A percentile compares a stretch with the other conserved stretches of the same genome.
Evolutionary conservation across 139 green algal genomes (phyloP).

Genomic region (Tetraselmis striata): DNA sequence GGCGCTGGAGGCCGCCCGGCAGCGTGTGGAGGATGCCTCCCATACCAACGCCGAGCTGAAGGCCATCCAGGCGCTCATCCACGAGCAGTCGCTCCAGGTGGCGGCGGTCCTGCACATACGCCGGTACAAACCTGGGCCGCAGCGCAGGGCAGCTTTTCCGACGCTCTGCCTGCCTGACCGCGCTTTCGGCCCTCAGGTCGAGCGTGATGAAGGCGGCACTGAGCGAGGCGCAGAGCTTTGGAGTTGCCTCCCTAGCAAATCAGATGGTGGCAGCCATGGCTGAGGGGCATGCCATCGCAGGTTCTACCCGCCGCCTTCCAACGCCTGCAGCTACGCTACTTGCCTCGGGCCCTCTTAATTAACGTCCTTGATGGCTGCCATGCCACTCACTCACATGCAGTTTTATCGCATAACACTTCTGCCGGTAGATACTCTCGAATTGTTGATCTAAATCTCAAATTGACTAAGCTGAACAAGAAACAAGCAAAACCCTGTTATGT

Average conservation of each 20-base stretch:
- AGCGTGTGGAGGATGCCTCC: background rate
- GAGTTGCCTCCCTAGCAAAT: background rate
- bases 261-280: background rate
- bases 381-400: too few species aligned
- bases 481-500: too few species aligned
- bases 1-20: background rate
- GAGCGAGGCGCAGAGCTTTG: background rate
- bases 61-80: background rate
- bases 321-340: too few species aligned
- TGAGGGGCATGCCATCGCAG: background rate
- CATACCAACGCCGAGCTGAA: background rate
- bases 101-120: background rate
- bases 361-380: too few species aligned
- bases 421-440: too few species aligned
- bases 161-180: too few species aligned
- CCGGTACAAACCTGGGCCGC: background rate
- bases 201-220: background rate
- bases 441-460: too few species aligned
- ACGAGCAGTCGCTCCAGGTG: background rate
- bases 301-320: too few species aligned
- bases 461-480: too few species aligned
- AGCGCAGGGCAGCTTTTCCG: too few species aligned
- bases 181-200: background rate
- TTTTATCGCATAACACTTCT: too few species aligned
- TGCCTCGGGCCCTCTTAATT: too few species aligned